Evolutionary conservation across 208 protist genomes (phyloP).

Genomic region (Angomonas ambiguus): DNA sequence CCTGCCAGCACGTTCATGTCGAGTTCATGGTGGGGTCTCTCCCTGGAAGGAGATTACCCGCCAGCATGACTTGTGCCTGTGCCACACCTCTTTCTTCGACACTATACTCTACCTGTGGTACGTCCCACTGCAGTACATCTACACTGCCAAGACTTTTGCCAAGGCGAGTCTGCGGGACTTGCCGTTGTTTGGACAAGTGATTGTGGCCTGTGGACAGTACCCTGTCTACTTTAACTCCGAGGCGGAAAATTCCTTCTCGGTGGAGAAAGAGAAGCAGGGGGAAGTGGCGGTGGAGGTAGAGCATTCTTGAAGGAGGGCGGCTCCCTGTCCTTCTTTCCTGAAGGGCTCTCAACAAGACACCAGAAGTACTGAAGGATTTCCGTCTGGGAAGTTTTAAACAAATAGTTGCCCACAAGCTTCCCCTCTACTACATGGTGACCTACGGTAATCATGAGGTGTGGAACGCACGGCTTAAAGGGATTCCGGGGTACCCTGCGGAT

Average conservation of each 20-base stretch:
- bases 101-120: conserved; percentile 62
- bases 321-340: conserved; percentile 79
- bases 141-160: conserved; percentile 55
- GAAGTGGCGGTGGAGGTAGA: conserved; percentile 55
- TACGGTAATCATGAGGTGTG: conserved; percentile 83
- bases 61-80: conserved; percentile 60
- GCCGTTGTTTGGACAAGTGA: conserved; percentile 71
- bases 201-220: conserved; percentile 68
- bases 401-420: conserved; percentile 53
- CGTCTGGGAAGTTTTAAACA: conserved; percentile 78
- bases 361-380: conserved; percentile 75
- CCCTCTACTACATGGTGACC: conserved; percentile 72
- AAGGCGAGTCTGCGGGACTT: conserved; percentile 66
- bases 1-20: conserved; percentile 58
- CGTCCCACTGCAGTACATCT: conserved; percentile 48
- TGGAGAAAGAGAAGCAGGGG: conserved; percentile 81
- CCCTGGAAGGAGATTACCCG: conserved; percentile 35
- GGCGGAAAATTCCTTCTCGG: conserved; percentile 43
- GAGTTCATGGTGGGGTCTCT: conserved; percentile 60
- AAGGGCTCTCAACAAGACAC: conserved; percentile 76
- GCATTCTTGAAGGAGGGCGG: conserved; percentile 48
- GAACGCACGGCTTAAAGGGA: conserved; percentile 35
- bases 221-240: conserved; percentile 79
- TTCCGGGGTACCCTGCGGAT: conserved; percentile 73
- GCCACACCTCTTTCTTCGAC: conserved; percentile 88